A percentile compares a stretch with the other conserved stretches of the same genome.
These are phyloP conservation scores for Boletus vermiculosoides DNA, from an alignment of 768 basidiomycete genomes.

Conservation along the genomic window DNA sequence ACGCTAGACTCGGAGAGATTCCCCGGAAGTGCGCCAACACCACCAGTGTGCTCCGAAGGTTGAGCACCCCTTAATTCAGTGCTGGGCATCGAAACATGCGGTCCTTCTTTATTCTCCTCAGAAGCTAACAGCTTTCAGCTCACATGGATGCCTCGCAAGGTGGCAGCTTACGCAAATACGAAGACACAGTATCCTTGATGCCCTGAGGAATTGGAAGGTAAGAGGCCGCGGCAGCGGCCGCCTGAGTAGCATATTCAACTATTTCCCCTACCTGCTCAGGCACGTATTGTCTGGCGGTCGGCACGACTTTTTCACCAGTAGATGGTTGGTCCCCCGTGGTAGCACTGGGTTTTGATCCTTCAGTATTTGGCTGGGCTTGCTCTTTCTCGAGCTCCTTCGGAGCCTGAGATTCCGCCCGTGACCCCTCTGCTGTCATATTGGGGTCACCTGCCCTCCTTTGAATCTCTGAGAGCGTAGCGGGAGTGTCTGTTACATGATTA, in stretches of 20 bases:
- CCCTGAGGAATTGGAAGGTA: slow-evolving; percentile 3
- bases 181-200: neutral
- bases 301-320: neutral
- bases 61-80: slow-evolving; percentile 32
- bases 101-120: neutral
- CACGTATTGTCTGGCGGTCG: slow-evolving; percentile 2
- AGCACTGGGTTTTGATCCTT: neutral
- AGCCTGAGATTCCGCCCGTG: neutral
- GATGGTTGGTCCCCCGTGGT: neutral
- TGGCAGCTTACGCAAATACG: slow-evolving; percentile 13
- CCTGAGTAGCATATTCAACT: neutral
- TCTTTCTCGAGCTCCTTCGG: slow-evolving; percentile 1
- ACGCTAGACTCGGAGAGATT: slow-evolving; percentile 44
- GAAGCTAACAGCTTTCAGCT: slow-evolving; percentile 15
- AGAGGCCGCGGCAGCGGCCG: slow-evolving; percentile 1
- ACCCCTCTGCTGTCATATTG: neutral
- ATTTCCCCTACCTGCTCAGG: neutral
- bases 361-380: neutral
- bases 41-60: slow-evolving; percentile 35
- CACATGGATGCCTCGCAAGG: neutral
- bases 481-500: neutral
- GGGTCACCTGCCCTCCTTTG: neutral
- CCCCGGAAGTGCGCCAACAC: slow-evolving; percentile 53
- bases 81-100: slow-evolving; percentile 35
- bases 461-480: neutral